Base-by-base conservation (phyloP, 2,329 filamentous ascomycete genomes). In the Periglandula ipomoeae region DNA sequence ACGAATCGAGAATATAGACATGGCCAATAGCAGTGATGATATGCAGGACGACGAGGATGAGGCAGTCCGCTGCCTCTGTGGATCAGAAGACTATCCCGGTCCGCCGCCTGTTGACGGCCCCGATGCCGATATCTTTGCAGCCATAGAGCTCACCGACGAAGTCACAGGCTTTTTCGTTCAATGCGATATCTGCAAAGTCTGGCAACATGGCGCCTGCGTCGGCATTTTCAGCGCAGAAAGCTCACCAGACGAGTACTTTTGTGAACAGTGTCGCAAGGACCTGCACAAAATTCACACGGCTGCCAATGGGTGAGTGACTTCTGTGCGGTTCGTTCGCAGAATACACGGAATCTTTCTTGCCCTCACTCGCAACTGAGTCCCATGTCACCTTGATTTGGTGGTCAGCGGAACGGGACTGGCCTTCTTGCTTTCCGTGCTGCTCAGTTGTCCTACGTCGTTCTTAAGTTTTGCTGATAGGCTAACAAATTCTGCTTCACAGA, bases 171-270 rank as follows among this genome's bases (percentile, higher is more conserved):
- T 97, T 68, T 98, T 96, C 69, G 90, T 98, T 56, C 91, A 97
- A 72, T 98, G 93, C 77, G 93, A 97, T 69, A 76, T 87, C 55
- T 98, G 93, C 74, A 94, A 95, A 65, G 93, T 97, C 54, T 98
- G 91, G 93, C 93, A 98, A 66, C 93, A 98, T 65, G 93, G 93
- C 60, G 91, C 90, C 52, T 98, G 93, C 63, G 91, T 98, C 51
- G 91, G 93, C 52, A 95, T 98, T 61, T 89, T 95, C 72, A 93
- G 93, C 57, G 91, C 95, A 67, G 85, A 87, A 57, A 84, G 86
- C 65, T 91, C 88, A 56, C 93, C 93, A 9, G 91, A 97, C 48
- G 90, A 97, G 67, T 98, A 98, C 71, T 98, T 93, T 64, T 98
- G 93, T 70, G 93, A 98, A 70, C 80, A 89, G 66, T 98, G 93